Percentiles rank a stretch among this genome's conserved stretches.
Conservation (phyloP, 345 rosid genomes). For the Acer saccharum region DNA sequence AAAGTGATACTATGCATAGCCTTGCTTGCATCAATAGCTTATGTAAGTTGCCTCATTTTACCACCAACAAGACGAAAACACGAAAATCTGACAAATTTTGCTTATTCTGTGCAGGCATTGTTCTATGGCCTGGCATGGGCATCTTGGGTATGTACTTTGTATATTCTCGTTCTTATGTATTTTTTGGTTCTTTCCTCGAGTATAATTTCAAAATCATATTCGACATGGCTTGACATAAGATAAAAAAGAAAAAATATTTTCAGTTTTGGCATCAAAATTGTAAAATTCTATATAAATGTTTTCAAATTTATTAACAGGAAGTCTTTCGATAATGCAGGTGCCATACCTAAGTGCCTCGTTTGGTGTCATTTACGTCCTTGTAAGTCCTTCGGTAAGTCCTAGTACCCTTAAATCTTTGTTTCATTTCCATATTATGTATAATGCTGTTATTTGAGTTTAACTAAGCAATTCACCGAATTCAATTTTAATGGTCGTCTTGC, state of each 20-base stretch:
- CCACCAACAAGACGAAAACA: background rate
- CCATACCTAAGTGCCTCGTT: conserved; percentile 57
- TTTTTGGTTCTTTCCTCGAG: background rate
- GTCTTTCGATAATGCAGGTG: conserved; percentile 36
- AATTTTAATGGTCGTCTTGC: conserved; percentile 1
- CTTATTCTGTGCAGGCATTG: conserved; percentile 40
- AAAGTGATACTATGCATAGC: conserved; percentile 43
- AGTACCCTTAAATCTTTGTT: background rate
- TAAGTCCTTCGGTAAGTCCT: conserved; percentile 46
- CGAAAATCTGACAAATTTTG: background rate
- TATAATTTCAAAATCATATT: too few species aligned
- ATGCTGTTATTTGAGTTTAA: background rate
- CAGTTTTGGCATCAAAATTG: background rate
- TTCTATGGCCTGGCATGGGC: conserved; percentile 63
- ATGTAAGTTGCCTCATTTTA: conserved; percentile 36
- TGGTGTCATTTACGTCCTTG: conserved; percentile 50
- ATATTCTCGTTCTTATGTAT: background rate
- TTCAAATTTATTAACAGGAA: conserved; percentile 1
- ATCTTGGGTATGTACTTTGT: conserved; percentile 44
- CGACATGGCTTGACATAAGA: too few species aligned
- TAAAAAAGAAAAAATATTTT: too few species aligned
- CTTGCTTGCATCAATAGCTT: conserved; percentile 53
- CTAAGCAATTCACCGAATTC: background rate
- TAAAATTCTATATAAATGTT: background rate
- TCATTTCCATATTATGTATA: background rate